These are phyloP conservation scores for Rheum nobile DNA, from an alignment of 148 eudicot species.

Conservation along the genomic window DNA sequence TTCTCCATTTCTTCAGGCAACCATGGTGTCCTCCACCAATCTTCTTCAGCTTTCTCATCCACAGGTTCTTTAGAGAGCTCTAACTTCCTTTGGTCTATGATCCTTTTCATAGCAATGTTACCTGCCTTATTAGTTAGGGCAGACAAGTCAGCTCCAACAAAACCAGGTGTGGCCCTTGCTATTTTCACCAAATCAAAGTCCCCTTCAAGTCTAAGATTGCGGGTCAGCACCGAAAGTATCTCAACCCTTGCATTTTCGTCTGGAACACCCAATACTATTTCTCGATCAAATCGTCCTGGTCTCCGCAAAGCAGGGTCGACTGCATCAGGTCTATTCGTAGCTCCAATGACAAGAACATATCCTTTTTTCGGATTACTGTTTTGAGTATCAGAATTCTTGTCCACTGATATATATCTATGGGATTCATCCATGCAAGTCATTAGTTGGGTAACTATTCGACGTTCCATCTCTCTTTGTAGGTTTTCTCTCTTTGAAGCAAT, in stretches of 20 bases:
- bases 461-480: conserved; percentile 80
- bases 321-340: conserved; percentile 88
- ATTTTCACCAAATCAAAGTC: conserved; percentile 61
- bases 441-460: conserved; percentile 81
- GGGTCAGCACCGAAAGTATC: conserved; percentile 54
- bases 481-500: conserved; percentile 92
- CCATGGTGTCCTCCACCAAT: conserved; percentile 68
- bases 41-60: conserved; percentile 26
- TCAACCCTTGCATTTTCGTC: conserved; percentile 79
- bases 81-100: conserved; percentile 42
- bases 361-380: conserved; percentile 26
- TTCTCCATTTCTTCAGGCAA: conserved; percentile 57
- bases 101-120: conserved; percentile 76
- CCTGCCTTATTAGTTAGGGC: conserved; percentile 71
- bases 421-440: conserved; percentile 94
- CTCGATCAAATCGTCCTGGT: conserved; percentile 82
- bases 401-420: conserved; percentile 27
- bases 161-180: conserved; percentile 82
- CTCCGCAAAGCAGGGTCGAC: conserved; percentile 82
- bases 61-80: conserved; percentile 22
- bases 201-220: conserved; percentile 56
- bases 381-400: conserved; percentile 20
- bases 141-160: conserved; percentile 87
- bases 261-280: conserved; percentile 72
- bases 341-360: conserved; percentile 77